Conservation (phyloP, 176 grass and related monocot species). For the Eremochloa ophiuroides region DNA sequence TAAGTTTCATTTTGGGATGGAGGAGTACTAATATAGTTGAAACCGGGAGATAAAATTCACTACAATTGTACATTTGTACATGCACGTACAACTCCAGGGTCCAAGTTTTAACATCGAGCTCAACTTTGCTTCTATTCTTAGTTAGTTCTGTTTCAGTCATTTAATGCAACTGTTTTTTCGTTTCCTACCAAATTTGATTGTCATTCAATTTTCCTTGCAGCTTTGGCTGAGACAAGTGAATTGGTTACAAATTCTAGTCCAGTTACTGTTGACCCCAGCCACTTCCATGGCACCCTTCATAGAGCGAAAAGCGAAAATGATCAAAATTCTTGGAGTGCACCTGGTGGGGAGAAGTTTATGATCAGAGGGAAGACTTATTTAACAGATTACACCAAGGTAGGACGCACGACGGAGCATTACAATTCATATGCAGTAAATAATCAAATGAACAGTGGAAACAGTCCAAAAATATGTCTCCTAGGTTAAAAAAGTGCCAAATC, state of each 20-base stretch:
- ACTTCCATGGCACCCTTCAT: slow-evolving; percentile 58
- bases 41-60: neutral
- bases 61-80: neutral
- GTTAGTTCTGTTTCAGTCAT: neutral
- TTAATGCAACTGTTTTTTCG: neutral
- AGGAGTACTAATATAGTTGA: neutral
- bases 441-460: neutral
- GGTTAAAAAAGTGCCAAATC: neutral
- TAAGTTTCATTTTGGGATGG: neutral
- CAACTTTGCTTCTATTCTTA: neutral
- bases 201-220: slow-evolving; percentile 39
- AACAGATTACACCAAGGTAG: slow-evolving; percentile 77
- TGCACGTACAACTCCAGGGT: slow-evolving; percentile 11
- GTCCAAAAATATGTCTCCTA: neutral
- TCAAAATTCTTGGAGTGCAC: slow-evolving; percentile 78
- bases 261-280: slow-evolving; percentile 55
- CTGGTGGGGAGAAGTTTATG: slow-evolving; percentile 87
- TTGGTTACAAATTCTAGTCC: slow-evolving; percentile 40
- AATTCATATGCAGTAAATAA: slow-evolving; percentile 14
- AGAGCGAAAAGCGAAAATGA: slow-evolving; percentile 57
- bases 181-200: neutral
- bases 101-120: neutral
- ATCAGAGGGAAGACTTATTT: slow-evolving; percentile 96
- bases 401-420: neutral
- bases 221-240: slow-evolving; percentile 53